Percentiles rank a stretch among this genome's conserved stretches.
Conservation (phyloP, 2,329 filamentous ascomycete species). For the Aspergillus sp. region DNA sequence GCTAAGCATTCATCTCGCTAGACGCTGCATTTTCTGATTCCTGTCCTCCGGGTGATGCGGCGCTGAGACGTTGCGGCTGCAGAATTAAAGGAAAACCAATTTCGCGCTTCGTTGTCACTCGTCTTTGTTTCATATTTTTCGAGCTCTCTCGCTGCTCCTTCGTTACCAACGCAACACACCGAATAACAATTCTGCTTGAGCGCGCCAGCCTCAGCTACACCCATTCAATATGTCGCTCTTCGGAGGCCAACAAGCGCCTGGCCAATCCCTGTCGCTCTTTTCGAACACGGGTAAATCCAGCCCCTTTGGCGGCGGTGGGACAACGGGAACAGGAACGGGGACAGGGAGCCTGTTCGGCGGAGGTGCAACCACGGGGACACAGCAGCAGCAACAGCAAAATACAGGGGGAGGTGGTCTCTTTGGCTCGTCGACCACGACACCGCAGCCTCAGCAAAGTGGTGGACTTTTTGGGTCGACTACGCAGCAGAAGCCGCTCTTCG, state of each 20-base stretch:
- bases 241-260: conserved; percentile 25
- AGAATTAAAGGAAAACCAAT: not conserved
- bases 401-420: conserved; percentile 24
- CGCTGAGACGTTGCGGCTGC: not conserved
- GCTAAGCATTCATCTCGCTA: not conserved
- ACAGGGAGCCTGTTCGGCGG: conserved; percentile 21
- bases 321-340: not conserved
- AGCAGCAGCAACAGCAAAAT: conserved; percentile 21
- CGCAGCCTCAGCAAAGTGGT: conserved; percentile 25
- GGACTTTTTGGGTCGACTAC: conserved; percentile 37
- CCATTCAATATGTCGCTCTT: conserved; percentile 39
- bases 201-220: not conserved
- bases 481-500: conserved; percentile 31
- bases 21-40: not conserved
- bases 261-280: conserved; percentile 31
- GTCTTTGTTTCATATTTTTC: not conserved
- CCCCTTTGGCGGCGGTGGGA: conserved; percentile 35
- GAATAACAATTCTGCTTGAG: not conserved
- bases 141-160: not conserved
- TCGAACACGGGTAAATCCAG: conserved; percentile 33
- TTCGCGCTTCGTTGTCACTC: not conserved
- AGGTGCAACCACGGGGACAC: not conserved
- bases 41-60: not conserved
- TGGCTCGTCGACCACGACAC: conserved; percentile 21
- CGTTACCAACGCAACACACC: not conserved